Percentiles rank a stretch among this genome's conserved stretches.
These are phyloP conservation scores for Mycena belliarum DNA, from an alignment of 768 basidiomycete genomes.

Conservation along the genomic window DNA sequence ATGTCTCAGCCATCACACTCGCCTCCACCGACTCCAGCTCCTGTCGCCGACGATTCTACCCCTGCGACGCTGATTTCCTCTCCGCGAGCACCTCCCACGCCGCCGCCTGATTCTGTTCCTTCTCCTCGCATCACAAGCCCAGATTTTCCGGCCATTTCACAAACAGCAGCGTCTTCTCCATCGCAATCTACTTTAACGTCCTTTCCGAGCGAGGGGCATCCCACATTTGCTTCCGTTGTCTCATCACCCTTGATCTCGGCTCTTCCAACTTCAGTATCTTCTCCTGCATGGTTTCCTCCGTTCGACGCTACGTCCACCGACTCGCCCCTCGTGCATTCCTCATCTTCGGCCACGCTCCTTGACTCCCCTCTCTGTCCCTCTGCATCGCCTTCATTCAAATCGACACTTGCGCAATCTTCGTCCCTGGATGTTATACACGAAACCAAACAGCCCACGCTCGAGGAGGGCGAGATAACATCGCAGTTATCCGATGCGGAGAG, in stretches of 20 bases:
- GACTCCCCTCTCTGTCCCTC: slow-evolving; percentile 2
- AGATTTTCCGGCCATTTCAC: slow-evolving; percentile 4
- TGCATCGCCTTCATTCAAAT: slow-evolving; percentile 5
- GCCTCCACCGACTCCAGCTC: not conserved
- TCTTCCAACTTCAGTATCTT: slow-evolving; percentile 20
- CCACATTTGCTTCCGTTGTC: slow-evolving; percentile 18
- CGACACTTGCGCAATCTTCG: not conserved
- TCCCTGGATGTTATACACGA: not conserved
- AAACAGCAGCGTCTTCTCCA: slow-evolving; percentile 15
- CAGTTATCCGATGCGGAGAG: not conserved
- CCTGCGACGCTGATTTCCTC: slow-evolving; percentile 5
- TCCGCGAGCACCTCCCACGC: slow-evolving; percentile 22
- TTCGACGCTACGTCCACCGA: slow-evolving; percentile 9
- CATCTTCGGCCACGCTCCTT: slow-evolving; percentile 17
- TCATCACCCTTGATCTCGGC: slow-evolving; percentile 1
- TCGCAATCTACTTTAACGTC: slow-evolving; percentile 13
- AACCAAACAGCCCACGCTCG: slow-evolving; percentile 1
- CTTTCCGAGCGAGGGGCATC: slow-evolving; percentile 1
- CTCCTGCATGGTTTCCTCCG: slow-evolving; percentile 22
- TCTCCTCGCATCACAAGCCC: slow-evolving; percentile 12
- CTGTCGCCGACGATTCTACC: not conserved
- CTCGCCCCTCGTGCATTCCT: slow-evolving; percentile 13
- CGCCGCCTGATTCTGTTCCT: slow-evolving; percentile 18
- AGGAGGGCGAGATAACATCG: slow-evolving; percentile 7
- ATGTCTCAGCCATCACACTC: slow-evolving; percentile 10